Conservation (phyloP, 2,329 filamentous ascomycete genomes). For the Fusarium aywerte region DNA sequence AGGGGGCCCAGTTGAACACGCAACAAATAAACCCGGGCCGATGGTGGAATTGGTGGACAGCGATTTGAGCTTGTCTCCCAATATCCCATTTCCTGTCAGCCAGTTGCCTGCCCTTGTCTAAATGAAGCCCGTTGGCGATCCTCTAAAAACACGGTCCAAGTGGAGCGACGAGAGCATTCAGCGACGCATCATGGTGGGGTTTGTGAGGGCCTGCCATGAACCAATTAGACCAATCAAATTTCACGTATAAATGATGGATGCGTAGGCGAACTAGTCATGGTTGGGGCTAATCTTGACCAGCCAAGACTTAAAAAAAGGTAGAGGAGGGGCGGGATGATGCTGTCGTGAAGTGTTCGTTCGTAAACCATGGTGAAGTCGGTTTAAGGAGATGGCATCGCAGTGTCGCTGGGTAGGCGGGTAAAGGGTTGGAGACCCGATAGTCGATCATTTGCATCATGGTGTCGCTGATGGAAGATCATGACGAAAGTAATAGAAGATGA, state of each 20-base stretch:
- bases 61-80: conserved; percentile 31
- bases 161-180: conserved; percentile 17
- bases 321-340: conserved; percentile 35
- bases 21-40: conserved; percentile 24
- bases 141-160: conserved; percentile 16
- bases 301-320: conserved; percentile 11
- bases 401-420: background rate
- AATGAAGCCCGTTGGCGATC: conserved; percentile 35
- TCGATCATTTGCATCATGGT: conserved; percentile 20
- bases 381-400: background rate
- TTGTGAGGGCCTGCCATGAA: background rate
- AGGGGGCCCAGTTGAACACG: conserved; percentile 10
- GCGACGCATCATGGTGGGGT: conserved; percentile 7
- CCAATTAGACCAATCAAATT: conserved; percentile 17
- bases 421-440: background rate
- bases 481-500: conserved; percentile 17
- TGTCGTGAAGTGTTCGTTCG: conserved; percentile 16
- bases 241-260: background rate
- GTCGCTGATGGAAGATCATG: conserved; percentile 29
- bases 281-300: conserved; percentile 14
- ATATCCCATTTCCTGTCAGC: conserved; percentile 4
- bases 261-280: conserved; percentile 28
- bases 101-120: conserved; percentile 8
- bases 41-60: conserved; percentile 13
- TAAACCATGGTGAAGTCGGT: conserved; percentile 4